phyloP scores from a whole-genome alignment of 192 early-diverging fungal species.

The Powellomyces hirtus region DNA sequence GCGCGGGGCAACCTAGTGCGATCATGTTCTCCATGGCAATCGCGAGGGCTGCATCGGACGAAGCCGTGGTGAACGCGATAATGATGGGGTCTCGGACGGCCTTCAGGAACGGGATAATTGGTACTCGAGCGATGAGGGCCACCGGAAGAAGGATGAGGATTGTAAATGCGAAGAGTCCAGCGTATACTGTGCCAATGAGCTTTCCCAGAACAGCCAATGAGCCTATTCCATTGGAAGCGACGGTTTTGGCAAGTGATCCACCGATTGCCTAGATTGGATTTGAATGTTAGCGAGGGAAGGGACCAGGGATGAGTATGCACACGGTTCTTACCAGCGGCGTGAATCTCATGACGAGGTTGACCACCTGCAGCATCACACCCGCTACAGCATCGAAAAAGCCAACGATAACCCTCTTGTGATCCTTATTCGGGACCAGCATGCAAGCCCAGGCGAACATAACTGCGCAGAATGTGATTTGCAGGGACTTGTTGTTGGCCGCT shows the following conservation, averaged over 20 bases:
- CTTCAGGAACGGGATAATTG: conserved; percentile 50
- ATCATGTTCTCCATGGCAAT: conserved; percentile 70
- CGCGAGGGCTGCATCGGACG: conserved; percentile 69
- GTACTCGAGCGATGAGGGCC: conserved; percentile 52
- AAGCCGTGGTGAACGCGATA: conserved; percentile 74
- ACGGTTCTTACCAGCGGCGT: not conserved
- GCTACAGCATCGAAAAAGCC: conserved; percentile 55
- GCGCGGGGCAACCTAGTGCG: conserved; percentile 61
- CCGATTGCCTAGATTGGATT: conserved; percentile 67
- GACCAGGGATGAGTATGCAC: not conserved
- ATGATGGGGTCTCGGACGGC: conserved; percentile 60
- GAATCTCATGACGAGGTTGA: conserved; percentile 24
- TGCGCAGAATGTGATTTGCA: conserved; percentile 65
- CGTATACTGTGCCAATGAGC: conserved; percentile 65
- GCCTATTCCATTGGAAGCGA: conserved; percentile 56
- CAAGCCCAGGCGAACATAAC: conserved; percentile 57
- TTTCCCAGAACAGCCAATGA: conserved; percentile 60
- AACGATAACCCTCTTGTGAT: conserved; percentile 45
- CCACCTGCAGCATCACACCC: conserved; percentile 57
- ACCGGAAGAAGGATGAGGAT: conserved; percentile 58
- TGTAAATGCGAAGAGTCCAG: conserved; percentile 58
- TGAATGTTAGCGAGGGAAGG: conserved; percentile 44
- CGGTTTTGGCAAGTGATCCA: conserved; percentile 56
- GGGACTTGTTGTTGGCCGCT: conserved; percentile 35
- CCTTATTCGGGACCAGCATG: conserved; percentile 31